These are phyloP conservation scores for Colletotrichum tanaceti DNA, from an alignment of 2,329 filamentous ascomycete genomes.

Conservation along the genomic window DNA sequence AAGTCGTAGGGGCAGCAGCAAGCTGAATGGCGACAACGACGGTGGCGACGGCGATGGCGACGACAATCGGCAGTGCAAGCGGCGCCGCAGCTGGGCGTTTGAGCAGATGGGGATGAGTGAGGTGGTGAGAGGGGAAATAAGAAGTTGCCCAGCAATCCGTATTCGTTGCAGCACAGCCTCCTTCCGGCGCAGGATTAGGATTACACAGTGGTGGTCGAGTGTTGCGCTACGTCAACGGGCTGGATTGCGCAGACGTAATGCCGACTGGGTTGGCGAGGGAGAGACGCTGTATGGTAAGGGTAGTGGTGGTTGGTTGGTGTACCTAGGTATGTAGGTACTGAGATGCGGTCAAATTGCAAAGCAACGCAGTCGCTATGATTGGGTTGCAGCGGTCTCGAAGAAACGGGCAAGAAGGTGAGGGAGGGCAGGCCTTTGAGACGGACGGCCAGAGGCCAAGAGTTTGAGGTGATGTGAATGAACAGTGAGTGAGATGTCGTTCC, in stretches of 20 bases:
- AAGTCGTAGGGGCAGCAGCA: slow-evolving; percentile 12
- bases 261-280: background rate
- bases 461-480: slow-evolving; percentile 21
- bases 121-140: slow-evolving; percentile 22
- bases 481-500: slow-evolving; percentile 22
- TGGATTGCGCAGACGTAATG: slow-evolving; percentile 18
- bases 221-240: slow-evolving; percentile 38
- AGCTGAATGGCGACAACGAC: slow-evolving; percentile 14
- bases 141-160: slow-evolving; percentile 40
- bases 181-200: slow-evolving; percentile 44
- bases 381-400: slow-evolving; percentile 27
- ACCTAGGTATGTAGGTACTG: slow-evolving; percentile 1
- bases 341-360: slow-evolving; percentile 21
- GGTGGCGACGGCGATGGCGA: slow-evolving; percentile 13
- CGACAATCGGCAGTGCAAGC: slow-evolving; percentile 13
- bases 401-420: slow-evolving; percentile 3
- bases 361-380: slow-evolving; percentile 40
- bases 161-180: slow-evolving; percentile 46
- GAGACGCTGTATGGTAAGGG: background rate
- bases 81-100: slow-evolving; percentile 30
- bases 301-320: background rate
- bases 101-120: slow-evolving; percentile 28
- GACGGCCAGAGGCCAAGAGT: slow-evolving; percentile 21
- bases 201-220: slow-evolving; percentile 35
- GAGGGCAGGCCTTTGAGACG: slow-evolving; percentile 11